These are phyloP conservation scores for Pisolithus orientalis DNA, from an alignment of 768 basidiomycete genomes.

Conservation along the genomic window DNA sequence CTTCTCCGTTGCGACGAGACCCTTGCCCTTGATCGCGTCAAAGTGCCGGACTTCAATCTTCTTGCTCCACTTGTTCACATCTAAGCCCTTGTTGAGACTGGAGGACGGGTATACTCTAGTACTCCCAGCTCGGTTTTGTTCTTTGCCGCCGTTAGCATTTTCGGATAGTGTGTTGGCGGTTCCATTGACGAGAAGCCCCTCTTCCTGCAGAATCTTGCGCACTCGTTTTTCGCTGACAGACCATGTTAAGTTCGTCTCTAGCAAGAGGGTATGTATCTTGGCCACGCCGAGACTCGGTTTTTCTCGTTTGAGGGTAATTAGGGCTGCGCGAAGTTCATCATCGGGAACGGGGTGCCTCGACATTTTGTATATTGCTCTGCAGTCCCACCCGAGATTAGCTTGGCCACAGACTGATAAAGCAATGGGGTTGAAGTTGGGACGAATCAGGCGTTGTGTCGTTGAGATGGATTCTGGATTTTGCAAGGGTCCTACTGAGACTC, in stretches of 20 bases:
- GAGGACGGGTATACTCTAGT: conserved; percentile 50
- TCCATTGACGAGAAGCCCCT: conserved; percentile 34
- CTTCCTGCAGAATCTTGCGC: conserved; percentile 59
- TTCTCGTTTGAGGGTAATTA: conserved; percentile 47
- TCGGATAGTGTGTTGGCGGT: conserved; percentile 14
- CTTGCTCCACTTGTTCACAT: conserved; percentile 54
- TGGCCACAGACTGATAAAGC: too few relatives aligned
- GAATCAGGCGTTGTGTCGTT: too few relatives aligned
- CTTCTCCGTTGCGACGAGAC: conserved; percentile 63
- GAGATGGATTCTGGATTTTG: too few relatives aligned
- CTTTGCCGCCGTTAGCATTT: neutral
- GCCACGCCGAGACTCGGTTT: conserved; percentile 63
- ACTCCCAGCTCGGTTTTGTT: neutral
- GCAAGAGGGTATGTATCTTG: conserved; percentile 63
- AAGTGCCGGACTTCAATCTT: conserved; percentile 68
- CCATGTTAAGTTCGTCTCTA: conserved; percentile 60
- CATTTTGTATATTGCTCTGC: neutral
- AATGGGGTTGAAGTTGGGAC: too few relatives aligned
- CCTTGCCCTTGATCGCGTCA: conserved; percentile 70
- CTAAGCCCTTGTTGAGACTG: conserved; percentile 54
- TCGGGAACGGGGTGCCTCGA: conserved; percentile 31
- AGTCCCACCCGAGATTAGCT: neutral
- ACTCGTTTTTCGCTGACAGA: conserved; percentile 80
- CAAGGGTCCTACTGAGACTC: too few relatives aligned
- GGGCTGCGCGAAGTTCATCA: conserved; percentile 50